Evolutionary conservation across 768 basidiomycete genomes (phyloP), one percentile per base, ranked within the genome.

Genomic region (Cyclocybe cylindracea): DNA sequence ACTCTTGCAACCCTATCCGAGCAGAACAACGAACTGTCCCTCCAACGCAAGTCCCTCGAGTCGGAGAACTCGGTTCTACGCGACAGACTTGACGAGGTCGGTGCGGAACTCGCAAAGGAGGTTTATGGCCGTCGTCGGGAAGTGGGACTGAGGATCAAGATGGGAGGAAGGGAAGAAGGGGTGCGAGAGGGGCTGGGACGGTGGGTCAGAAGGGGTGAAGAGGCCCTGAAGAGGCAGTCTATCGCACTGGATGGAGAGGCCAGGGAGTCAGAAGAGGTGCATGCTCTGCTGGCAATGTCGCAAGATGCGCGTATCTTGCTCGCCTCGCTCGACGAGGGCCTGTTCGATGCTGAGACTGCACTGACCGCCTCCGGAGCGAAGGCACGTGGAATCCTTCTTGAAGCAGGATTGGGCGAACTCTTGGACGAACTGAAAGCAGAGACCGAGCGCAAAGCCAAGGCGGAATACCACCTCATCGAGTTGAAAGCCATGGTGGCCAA

Each of bases 121-220:
- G 74, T 78, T 0, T 88, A 82, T 52, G 90, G 89, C 2, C 78
- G 91, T 13, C 71, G 91, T 18, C 73, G 87, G 33, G 91, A 94
- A 60, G 78, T 91, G 0, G 73, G 79, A 0, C 61, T 91, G 24
- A 70, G 90, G 9, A 78, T 93, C 2, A 73, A 77, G 1, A 70
- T 89, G 58, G 70, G 86, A 1, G 75, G 76, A 0, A 70, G 87
- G n/a, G 89, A 91, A 60, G 87, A 89, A 61, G 66, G 71, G 24
- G 58, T 86, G 0, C 70, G 74, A 2, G 83, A 85, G 57, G 74
- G 69, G 6, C 58, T 91, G 51, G 68, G 77, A 44, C 70, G 80
- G 41, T 88, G 84, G 84, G 69, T 83, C 6, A 69, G 78, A 43
- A 70, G 77, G 9, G 76, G 78, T 8, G 72, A 74, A 34, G 83